These are phyloP conservation scores for Candida pseudoglaebosa DNA, from an alignment of 805 yeast species.

Conservation along the genomic window DNA sequence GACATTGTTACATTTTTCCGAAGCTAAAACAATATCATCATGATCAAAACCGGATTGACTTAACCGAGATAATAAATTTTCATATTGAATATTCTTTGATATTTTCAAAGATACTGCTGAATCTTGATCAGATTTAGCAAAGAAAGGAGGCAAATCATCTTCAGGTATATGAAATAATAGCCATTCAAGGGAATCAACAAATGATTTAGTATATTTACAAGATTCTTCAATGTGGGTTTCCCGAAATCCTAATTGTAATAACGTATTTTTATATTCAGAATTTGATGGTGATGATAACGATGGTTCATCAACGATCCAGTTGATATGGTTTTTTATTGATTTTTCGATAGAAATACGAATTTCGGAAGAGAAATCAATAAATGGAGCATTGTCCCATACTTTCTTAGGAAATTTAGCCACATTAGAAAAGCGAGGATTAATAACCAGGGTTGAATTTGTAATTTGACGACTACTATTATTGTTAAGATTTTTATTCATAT, in stretches of 20 bases:
- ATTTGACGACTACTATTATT: too few relatives aligned
- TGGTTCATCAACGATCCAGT: conserved; percentile 41
- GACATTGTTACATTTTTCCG: conserved; percentile 38
- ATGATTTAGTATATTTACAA: conserved; percentile 47
- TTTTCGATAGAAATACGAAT: conserved; percentile 60
- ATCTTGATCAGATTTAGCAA: conserved; percentile 55
- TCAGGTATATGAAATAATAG: conserved; percentile 87
- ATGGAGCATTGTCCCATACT: conserved; percentile 68
- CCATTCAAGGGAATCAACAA: conserved; percentile 65
- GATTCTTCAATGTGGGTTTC: conserved; percentile 69
- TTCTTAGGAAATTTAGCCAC: conserved; percentile 40
- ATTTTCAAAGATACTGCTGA: conserved; percentile 55
- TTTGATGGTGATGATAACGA: conserved; percentile 7
- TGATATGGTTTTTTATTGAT: conserved; percentile 52
- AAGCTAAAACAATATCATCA: conserved; percentile 53
- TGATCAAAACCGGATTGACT: conserved; percentile 66
- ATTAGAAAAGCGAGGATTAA: background rate
- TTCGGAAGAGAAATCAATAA: conserved; percentile 64
- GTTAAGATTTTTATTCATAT: too few relatives aligned
- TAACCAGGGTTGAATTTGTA: too few relatives aligned
- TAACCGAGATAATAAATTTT: conserved; percentile 56
- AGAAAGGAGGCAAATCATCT: conserved; percentile 77
- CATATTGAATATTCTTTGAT: conserved; percentile 50
- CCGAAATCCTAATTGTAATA: conserved; percentile 58
- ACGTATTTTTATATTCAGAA: conserved; percentile 6